Conservation (phyloP, 768 basidiomycete genomes). For the Pleurotus ostreatus region DNA sequence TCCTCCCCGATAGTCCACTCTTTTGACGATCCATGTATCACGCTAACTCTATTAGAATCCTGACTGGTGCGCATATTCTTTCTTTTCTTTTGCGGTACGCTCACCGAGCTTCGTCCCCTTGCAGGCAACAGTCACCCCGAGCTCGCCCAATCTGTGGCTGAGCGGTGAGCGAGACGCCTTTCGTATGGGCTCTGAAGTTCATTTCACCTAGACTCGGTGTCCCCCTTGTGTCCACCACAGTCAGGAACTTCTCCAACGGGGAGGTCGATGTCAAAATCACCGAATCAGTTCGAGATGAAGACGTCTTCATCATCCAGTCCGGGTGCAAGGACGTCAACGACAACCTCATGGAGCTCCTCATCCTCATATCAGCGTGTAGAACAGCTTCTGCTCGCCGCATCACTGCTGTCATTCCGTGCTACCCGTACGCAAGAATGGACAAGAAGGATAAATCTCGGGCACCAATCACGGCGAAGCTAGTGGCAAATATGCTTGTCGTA, state of each 20-base stretch:
- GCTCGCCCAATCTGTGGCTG: conserved; percentile 92
- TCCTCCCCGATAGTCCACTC: conserved; percentile 8
- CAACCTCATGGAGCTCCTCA: conserved; percentile 97
- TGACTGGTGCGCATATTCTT: conserved; percentile 52
- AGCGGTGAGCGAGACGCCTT: conserved; percentile 80
- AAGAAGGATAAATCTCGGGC: conserved; percentile 96
- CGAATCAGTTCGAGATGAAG: conserved; percentile 95
- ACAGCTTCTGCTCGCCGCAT: conserved; percentile 93
- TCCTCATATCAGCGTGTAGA: conserved; percentile 97
- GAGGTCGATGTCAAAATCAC: conserved; percentile 94
- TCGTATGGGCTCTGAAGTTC: conserved; percentile 33
- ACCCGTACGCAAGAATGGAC: conserved; percentile 95
- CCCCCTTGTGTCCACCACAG: conserved; percentile 79
- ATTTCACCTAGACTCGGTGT: conserved; percentile 74
- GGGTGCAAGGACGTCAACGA: conserved; percentile 90
- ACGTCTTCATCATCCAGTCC: conserved; percentile 98
- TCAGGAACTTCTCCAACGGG: conserved; percentile 90
- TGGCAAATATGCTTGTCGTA: conserved; percentile 96
- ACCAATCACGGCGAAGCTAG: conserved; percentile 96
- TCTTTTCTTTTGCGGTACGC: conserved; percentile 5
- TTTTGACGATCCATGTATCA: conserved; percentile 54
- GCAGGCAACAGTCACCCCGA: conserved; percentile 97
- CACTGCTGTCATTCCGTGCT: conserved; percentile 97
- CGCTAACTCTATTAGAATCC: conserved; percentile 75
- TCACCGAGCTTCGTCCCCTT: conserved; percentile 12